Evolutionary conservation across 2,329 filamentous ascomycete genomes (phyloP), one percentile per base, ranked within the genome.

Genomic region (Colletotrichum chlorophyti): DNA sequence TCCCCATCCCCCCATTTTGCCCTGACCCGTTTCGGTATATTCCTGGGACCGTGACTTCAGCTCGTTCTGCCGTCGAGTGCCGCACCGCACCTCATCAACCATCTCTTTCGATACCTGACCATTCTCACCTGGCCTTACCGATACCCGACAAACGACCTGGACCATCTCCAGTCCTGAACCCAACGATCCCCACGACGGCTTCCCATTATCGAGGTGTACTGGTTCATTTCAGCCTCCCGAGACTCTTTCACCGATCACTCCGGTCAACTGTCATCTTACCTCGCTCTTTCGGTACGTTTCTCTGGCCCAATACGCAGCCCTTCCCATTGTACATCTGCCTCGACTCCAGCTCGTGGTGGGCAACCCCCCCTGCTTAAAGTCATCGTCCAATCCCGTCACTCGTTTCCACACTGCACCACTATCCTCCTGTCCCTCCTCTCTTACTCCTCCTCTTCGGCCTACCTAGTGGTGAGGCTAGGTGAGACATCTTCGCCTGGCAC

Each of bases 351-450:
- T 54, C 37, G 42, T 41, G 54, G 51, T 45, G 57, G 51, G 51
- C 57, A 50, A 21, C 51, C 51, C 52, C n/a, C n/a, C 57, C 57
- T 50, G 51, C 34, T 55, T 49, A 43, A 38, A 19, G 14, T 41
- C 51, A 10, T 34, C 57, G 51, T 38, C 57, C 57, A 60, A 60
- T 60, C 57, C 57, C 57, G 51, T 60, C 57, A 32, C 55, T 59
- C 50, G 43, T 50, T 60, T 43, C 57, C 34, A 19, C 38, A 27
- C 53, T 31, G 45, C 45, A 51, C 57, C 58, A 47, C 46, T 17
- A n/a, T n/a, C n/a, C 40, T 34, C 46, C 34, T 57, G 38, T 46
- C 53, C 53, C 46, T 48, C 53, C 43, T 47, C 50, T n/a, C n/a
- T n/a, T n/a, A n/a, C 24, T 42, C 48, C 42, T 52, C 35, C 34